These are phyloP conservation scores for Phaeolepiota aurea DNA, from an alignment of 768 basidiomycete species.

Conservation along the genomic window DNA sequence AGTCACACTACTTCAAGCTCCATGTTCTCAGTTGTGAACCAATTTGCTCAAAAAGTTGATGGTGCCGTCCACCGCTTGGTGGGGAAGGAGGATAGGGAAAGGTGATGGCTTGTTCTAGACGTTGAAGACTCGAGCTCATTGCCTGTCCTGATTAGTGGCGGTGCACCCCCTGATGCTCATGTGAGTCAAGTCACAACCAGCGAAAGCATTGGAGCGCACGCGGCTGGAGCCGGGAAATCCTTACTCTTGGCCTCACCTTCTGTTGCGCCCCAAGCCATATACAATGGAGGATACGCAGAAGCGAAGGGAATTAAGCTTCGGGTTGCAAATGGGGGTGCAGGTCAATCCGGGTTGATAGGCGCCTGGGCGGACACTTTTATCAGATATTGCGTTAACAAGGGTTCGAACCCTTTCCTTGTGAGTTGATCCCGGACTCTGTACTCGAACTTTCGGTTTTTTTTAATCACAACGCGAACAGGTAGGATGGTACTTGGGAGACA, in stretches of 20 bases:
- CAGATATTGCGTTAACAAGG: conserved; percentile 21
- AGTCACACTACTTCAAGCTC: neutral
- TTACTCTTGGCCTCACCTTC: neutral
- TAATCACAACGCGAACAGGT: conserved; percentile 22
- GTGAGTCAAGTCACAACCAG: neutral
- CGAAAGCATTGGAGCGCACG: neutral
- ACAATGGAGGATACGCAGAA: conserved; percentile 29
- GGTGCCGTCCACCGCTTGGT: neutral
- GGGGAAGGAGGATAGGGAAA: neutral
- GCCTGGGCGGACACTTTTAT: conserved; percentile 42
- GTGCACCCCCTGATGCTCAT: neutral
- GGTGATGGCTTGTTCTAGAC: neutral
- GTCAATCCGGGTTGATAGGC: conserved; percentile 40
- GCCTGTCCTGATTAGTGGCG: neutral
- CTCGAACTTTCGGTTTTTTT: neutral
- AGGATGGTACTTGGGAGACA: conserved; percentile 50
- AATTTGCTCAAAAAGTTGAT: neutral
- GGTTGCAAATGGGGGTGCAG: conserved; percentile 42
- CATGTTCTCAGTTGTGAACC: neutral
- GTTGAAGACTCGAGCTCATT: neutral
- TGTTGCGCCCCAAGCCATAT: conserved; percentile 18
- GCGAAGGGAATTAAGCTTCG: conserved; percentile 28
- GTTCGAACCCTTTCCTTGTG: conserved; percentile 25
- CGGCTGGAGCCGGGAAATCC: no score
- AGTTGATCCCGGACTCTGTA: conserved; percentile 1